Conservation (phyloP, 768 basidiomycete genomes). For the Pulveroboletus sp. region DNA sequence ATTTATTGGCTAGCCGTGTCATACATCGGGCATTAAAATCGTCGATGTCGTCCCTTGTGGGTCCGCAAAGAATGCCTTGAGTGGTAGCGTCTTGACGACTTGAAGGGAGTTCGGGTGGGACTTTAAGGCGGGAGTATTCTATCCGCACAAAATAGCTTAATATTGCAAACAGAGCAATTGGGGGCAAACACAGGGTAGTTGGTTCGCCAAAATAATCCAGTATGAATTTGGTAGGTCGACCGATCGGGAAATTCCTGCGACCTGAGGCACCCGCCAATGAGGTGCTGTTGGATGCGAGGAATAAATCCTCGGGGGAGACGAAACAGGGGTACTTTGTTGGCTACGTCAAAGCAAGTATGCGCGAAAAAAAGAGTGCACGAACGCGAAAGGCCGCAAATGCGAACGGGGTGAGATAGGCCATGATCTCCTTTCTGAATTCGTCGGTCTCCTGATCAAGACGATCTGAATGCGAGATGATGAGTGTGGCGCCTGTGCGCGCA, state of each 20-base stretch:
- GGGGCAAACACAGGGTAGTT: conserved; percentile 34
- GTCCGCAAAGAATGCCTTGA: conserved; percentile 32
- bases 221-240: conserved; percentile 26
- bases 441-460: conserved; percentile 32
- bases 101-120: conserved; percentile 40
- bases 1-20: conserved; percentile 33
- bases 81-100: conserved; percentile 33
- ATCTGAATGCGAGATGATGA: conserved; percentile 7
- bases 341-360: conserved; percentile 7
- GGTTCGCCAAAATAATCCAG: conserved; percentile 43
- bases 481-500: not conserved
- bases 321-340: conserved; percentile 35
- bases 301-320: conserved; percentile 32
- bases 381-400: conserved; percentile 49
- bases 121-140: conserved; percentile 31
- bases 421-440: conserved; percentile 30
- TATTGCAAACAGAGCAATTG: conserved; percentile 42
- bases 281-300: conserved; percentile 17
- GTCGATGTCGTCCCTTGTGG: conserved; percentile 43
- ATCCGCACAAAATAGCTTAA: conserved; percentile 44
- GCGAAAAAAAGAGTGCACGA: conserved; percentile 18
- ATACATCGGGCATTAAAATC: conserved; percentile 40
- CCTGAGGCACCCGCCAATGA: conserved; percentile 14
- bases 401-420: conserved; percentile 39
- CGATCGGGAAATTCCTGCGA: conserved; percentile 28